Percentiles rank a stretch among this genome's conserved stretches.
Evolutionary conservation across 371 early-diverging fungal genomes (phyloP).

Genomic region (Rhizopus stolonifer): DNA sequence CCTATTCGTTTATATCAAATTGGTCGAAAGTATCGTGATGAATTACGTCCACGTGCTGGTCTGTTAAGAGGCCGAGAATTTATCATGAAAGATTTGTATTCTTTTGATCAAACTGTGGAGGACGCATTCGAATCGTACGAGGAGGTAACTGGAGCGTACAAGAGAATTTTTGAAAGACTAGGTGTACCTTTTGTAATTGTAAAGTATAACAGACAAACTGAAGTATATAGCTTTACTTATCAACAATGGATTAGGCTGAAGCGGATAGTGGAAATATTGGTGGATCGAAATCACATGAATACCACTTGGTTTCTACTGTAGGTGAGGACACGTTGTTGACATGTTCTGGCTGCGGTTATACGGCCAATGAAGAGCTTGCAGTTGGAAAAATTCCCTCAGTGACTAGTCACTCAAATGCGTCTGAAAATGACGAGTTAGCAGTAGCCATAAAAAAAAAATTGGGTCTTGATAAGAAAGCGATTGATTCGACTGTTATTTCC

Average conservation of each 20-base stretch:
- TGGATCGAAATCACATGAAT: slow-evolving; percentile 87
- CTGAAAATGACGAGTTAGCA: neutral
- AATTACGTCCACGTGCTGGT: slow-evolving; percentile 80
- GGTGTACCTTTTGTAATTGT: slow-evolving; percentile 74
- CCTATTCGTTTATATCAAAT: slow-evolving; percentile 90
- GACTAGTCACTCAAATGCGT: neutral
- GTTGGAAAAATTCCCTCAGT: slow-evolving; percentile 20
- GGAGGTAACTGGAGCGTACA: slow-evolving; percentile 71
- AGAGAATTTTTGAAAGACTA: slow-evolving; percentile 67
- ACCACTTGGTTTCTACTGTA: slow-evolving; percentile 72
- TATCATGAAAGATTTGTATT: slow-evolving; percentile 94
- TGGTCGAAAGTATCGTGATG: slow-evolving; percentile 86
- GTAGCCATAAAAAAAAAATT: neutral
- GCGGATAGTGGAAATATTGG: slow-evolving; percentile 94
- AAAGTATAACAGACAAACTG: neutral
- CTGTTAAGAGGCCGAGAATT: slow-evolving; percentile 87
- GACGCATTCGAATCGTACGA: slow-evolving; percentile 75
- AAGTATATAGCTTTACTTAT: too few relatives aligned
- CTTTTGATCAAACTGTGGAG: slow-evolving; percentile 74
- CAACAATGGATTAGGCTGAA: too few relatives aligned
- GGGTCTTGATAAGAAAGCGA: neutral
- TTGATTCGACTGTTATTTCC: slow-evolving; percentile 3
- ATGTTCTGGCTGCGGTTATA: slow-evolving; percentile 73
- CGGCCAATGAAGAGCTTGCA: slow-evolving; percentile 80
- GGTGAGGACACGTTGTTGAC: slow-evolving; percentile 84